Evolutionary conservation across 306 rosid genomes (phyloP), one percentile per base, ranked within the genome.

Genomic region (Erythrophleum fordii): DNA sequence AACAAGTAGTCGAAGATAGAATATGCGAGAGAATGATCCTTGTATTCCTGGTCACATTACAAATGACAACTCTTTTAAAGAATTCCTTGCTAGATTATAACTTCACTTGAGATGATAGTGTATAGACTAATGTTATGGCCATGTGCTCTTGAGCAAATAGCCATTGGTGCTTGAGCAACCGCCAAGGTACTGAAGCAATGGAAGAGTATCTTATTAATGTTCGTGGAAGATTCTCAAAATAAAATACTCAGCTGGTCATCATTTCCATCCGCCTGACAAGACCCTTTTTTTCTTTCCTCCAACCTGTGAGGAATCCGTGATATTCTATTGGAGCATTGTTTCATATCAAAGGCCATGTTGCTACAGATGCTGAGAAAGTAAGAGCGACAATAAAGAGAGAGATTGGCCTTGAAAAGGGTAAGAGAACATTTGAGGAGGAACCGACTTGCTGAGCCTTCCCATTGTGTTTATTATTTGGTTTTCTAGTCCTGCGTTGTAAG

Each of bases 381-480:
- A 81, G 56, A 65, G 3, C 60, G 34, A 75, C 18, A 80, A 78
- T 58, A 81, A 80, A 48, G 78, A 84, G 69, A 23, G 81, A 65
- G 68, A 77, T 31, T 22, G 85, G 52, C 5, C 29, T n/a, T 5
- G 82, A 80, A 83, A 82, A 73, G 11, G 94, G 97, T 13, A 81
- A 55, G 73, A 73, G 75, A 74, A 25, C 75, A 86, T 41, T 84
- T 12, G 98, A 91, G 73, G 90, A 85, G n/a, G 98, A 92, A 84
- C 73, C 81, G 51, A 65, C 39, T 48, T 81, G 89, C 84, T 81
- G 66, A 59, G 37, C 3, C 66, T 26, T 59, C 0, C 37, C 77
- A 41, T 64, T 12, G 5, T 64, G 73, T 80, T 46, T 52, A 60
- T 66, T 46, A 49, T 67, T 59, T 45, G 90, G 87, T 16, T 60